phyloP scores from a whole-genome alignment of 2,329 filamentous ascomycete species.

The Diplodia corticola region DNA sequence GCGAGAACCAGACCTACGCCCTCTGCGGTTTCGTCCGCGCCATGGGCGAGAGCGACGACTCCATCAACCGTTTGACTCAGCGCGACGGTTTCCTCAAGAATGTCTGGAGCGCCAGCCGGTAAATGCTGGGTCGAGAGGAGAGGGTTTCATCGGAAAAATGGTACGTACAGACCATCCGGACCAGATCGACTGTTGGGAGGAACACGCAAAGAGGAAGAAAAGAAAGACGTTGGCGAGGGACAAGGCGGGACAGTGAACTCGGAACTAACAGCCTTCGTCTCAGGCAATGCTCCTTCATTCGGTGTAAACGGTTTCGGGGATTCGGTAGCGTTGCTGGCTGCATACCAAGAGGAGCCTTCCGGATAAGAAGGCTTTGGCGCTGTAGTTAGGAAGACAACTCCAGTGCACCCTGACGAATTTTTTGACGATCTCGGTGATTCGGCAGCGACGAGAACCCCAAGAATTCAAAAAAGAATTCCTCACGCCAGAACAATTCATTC shows the following conservation, averaged over 20 bases:
- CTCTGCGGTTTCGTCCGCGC: conserved; percentile 96
- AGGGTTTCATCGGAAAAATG: conserved; percentile 21
- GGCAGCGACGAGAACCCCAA: conserved; percentile 15
- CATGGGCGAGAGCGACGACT: conserved; percentile 97
- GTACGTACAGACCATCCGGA: not conserved
- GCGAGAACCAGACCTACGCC: conserved; percentile 97
- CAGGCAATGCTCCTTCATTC: conserved; percentile 23
- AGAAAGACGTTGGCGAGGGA: not conserved
- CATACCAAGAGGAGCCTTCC: conserved; percentile 10
- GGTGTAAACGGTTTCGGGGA: conserved; percentile 22
- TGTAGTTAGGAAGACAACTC: conserved; percentile 21
- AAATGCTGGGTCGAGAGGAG: conserved; percentile 34
- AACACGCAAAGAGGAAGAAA: not conserved
- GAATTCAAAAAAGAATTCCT: conserved; percentile 16
- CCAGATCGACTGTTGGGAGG: not conserved
- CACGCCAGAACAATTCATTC: not conserved
- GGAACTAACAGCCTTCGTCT: not conserved
- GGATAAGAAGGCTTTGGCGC: conserved; percentile 6
- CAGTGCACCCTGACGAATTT: conserved; percentile 15
- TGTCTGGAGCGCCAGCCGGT: conserved; percentile 80
- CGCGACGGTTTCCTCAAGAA: conserved; percentile 94
- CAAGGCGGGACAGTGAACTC: not conserved
- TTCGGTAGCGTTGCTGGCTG: conserved; percentile 15
- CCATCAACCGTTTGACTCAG: conserved; percentile 93
- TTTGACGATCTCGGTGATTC: conserved; percentile 22